Evolutionary conservation across 257 asterid genomes (phyloP), one percentile per base, ranked within the genome.

Genomic region (Galeopsis tetrahit): DNA sequence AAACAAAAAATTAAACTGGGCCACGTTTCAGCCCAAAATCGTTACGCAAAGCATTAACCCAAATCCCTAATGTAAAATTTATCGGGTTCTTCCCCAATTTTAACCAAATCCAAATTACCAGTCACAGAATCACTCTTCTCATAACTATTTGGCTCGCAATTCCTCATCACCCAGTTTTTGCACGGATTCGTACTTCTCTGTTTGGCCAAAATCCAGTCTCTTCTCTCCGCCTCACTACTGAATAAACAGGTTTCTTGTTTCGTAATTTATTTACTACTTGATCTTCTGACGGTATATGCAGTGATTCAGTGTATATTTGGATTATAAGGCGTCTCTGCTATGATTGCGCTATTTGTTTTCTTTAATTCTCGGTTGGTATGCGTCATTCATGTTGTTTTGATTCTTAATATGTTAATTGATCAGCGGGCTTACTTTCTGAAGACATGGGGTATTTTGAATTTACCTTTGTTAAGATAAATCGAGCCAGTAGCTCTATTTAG

Each of bases 71-170:
- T 75, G 3, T 21, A 49, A 49, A 49, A 4, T 49, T n/a, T 1
- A 0, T 8, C 11, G 7, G 0, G 21, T 49, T 68, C 9, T 51
- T 0, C 32, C 35, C 42, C 63, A 59, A 67, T 38, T 61, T 42
- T 38, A 21, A 28, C n/a, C 57, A 68, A 68, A 49, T 46, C 43
- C 42, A 36, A 31, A 59, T 58, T 39, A 17, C 13, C 65, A 38
- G 14, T 68, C 66, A 42, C 73, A 49, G 4, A 21, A 11, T 62
- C 40, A 68, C 34, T 10, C 31, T 31, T 55, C 78, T 38, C 71
- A 15, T 10, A 32, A 62, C 5, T 33, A 60, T 53, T 70, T 70
- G 71, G 73, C 77, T 76, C 72, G 58, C 38, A 56, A 70, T 44
- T 77, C 42, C 39, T 65, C 59, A 46, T 66, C 43, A 48, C 46